Percentiles rank a stretch among this genome's conserved stretches.
These are phyloP conservation scores for Grammothele lineata DNA, from an alignment of 768 basidiomycete genomes.

Conservation along the genomic window DNA sequence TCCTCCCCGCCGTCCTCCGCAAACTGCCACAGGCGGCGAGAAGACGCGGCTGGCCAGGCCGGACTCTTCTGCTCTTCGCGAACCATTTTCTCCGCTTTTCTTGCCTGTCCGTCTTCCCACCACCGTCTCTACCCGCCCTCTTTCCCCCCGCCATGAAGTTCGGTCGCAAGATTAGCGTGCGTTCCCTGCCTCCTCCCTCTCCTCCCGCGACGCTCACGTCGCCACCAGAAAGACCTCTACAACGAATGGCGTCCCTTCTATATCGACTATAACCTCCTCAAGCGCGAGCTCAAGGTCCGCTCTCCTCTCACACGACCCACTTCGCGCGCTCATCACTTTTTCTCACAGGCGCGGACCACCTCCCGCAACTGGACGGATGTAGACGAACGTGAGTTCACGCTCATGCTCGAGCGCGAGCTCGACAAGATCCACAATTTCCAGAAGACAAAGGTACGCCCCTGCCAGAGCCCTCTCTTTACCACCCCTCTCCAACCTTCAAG, in stretches of 20 bases:
- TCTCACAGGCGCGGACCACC: conserved; percentile 46
- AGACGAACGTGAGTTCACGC: conserved; percentile 82
- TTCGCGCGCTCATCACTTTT: not conserved
- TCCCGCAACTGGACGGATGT: conserved; percentile 61
- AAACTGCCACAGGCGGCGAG: too few species aligned
- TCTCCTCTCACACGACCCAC: conserved; percentile 7
- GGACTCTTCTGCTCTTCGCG: not conserved
- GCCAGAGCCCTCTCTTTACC: not conserved
- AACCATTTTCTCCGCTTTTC: not conserved
- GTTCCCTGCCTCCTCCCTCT: conserved; percentile 15
- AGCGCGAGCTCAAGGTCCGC: conserved; percentile 82
- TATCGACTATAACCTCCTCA: conserved; percentile 84
- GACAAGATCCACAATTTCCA: conserved; percentile 96
- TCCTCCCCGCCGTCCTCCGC: too few species aligned
- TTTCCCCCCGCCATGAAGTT: conserved; percentile 63
- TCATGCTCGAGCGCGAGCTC: conserved; percentile 76
- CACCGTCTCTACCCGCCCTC: not conserved
- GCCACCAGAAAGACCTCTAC: conserved; percentile 72
- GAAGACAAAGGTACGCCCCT: conserved; percentile 63
- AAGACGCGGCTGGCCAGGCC: too few species aligned
- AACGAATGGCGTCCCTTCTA: conserved; percentile 90
- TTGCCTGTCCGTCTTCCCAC: not conserved
- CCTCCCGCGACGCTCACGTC: conserved; percentile 1
- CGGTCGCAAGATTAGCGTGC: conserved; percentile 69
- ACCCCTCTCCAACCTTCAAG: not conserved